Base-by-base conservation (phyloP, 2,329 filamentous ascomycete genomes). In the Fusarium fracticaudum region DNA sequence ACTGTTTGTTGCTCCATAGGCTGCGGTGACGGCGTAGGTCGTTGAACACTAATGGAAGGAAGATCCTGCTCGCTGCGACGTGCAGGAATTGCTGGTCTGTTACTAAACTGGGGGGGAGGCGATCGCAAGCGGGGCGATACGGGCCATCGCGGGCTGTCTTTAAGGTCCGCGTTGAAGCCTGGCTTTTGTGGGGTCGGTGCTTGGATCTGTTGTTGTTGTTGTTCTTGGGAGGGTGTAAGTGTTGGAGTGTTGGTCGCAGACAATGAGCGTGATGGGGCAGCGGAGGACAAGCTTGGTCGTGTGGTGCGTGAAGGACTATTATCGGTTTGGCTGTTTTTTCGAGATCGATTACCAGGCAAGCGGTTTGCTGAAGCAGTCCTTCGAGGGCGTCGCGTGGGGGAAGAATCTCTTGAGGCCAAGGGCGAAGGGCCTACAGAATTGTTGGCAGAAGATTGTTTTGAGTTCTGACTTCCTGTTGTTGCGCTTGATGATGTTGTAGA, bases 101-200 rank as follows among this genome's bases (percentile, higher is more conserved):
- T 37, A 48, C 84, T 86, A 64, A 85, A 64, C 53, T 77, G 79
- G 60, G 93, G 93, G 26, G 94, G 93, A 62, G 94, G 94, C 13
- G 94, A 95, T 80, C 92, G 93, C 73, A 96, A 81, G 71, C 93
- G 89, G 51, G 94, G 93, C 53, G 93, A 95, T 70, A 92, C 84
- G 33, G 94, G 93, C 93, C 93, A 96, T 82, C 92, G 89, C 71
- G 90, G 90, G 60, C 87, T 87, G 65, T 91, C 88, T 78, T 81
- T 87, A 45, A 86, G 79, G 60, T 92, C 87, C 59, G 85, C 80
- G 57, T 82, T 79, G 71, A 85, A 79, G 31, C 85, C 81, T 10
- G 88, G 84, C 81, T 95, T 94, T 78, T 92, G 88, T 20, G 92
- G 90, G 71, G 88, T 87, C 50, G 91, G 87, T 61, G 89, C 85